These are phyloP conservation scores for Tuber microsphaerosporum DNA, from an alignment of 495 filamentous ascomycete genomes.

Conservation along the genomic window DNA sequence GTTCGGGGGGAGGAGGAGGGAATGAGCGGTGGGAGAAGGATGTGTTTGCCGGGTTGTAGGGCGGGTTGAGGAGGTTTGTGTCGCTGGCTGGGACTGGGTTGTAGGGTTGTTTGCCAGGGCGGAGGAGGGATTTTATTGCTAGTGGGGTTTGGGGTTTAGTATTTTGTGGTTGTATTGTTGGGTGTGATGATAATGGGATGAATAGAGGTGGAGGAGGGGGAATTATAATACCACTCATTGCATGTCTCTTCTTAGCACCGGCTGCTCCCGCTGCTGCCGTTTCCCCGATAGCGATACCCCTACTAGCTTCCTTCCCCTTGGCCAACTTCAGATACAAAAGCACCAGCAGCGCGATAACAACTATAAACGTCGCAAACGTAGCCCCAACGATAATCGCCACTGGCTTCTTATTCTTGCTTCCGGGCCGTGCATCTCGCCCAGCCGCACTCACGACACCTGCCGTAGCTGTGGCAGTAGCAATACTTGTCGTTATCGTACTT, in stretches of 20 bases:
- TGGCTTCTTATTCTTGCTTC: background rate
- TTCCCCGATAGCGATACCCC: background rate
- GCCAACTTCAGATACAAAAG: background rate
- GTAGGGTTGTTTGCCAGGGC: background rate
- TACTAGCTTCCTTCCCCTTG: background rate
- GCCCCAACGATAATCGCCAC: background rate
- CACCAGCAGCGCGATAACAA: background rate
- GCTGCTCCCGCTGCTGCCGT: background rate
- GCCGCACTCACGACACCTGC: background rate
- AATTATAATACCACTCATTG: background rate
- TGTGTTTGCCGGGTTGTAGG: background rate
- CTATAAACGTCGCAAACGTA: background rate
- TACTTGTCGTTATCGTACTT: background rate
- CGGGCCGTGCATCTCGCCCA: background rate
- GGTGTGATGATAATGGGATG: background rate
- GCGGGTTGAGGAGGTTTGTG: background rate
- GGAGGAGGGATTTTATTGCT: conserved; percentile 1
- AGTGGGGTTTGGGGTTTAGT: background rate
- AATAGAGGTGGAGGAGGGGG: background rate
- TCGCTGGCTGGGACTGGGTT: background rate
- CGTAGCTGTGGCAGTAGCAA: background rate
- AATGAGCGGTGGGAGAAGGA: no score
- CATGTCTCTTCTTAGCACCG: background rate
- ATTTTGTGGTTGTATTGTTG: background rate
- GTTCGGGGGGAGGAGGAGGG: no score